Evolutionary conservation across 2,329 filamentous ascomycete species (phyloP).

Genomic region (Calonectria hongkongensis): DNA sequence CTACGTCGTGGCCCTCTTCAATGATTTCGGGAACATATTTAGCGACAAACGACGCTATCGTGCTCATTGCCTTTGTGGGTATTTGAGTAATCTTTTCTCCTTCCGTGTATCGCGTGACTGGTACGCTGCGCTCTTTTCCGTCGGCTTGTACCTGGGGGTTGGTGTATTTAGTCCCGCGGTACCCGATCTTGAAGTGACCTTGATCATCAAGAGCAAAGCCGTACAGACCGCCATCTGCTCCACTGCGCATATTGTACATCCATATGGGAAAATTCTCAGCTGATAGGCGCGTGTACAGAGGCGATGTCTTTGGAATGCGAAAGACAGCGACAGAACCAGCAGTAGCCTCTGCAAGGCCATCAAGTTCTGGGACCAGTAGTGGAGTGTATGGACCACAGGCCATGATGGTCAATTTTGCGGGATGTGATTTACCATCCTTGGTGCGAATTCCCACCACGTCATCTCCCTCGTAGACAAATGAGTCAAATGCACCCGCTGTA

Average conservation of each 20-base stretch:
- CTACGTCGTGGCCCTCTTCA: slow-evolving; percentile 59
- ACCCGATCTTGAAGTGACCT: slow-evolving; percentile 70
- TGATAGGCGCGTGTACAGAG: slow-evolving; percentile 63
- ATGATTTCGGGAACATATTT: slow-evolving; percentile 66
- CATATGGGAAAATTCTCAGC: slow-evolving; percentile 68
- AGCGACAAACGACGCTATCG: slow-evolving; percentile 59
- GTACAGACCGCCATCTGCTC: slow-evolving; percentile 63
- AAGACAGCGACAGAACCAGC: slow-evolving; percentile 67
- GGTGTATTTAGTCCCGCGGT: slow-evolving; percentile 70
- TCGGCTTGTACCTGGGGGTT: slow-evolving; percentile 63
- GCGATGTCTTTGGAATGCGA: slow-evolving; percentile 60
- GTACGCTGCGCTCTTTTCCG: slow-evolving; percentile 62
- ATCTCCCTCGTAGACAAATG: slow-evolving; percentile 48
- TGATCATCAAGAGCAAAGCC: slow-evolving; percentile 67
- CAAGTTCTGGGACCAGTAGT: slow-evolving; percentile 61
- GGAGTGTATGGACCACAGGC: slow-evolving; percentile 68
- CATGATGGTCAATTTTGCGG: slow-evolving; percentile 60
- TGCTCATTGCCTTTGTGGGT: slow-evolving; percentile 54
- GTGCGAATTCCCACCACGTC: slow-evolving; percentile 62
- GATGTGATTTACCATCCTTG: slow-evolving; percentile 58
- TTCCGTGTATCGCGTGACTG: slow-evolving; percentile 61
- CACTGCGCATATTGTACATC: slow-evolving; percentile 52
- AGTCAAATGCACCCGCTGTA: slow-evolving; percentile 56
- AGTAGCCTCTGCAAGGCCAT: slow-evolving; percentile 68
- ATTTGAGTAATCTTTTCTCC: slow-evolving; percentile 50